Conservation (phyloP, 1,284 basidiomycete species). For the Cystobasidium sp. region DNA sequence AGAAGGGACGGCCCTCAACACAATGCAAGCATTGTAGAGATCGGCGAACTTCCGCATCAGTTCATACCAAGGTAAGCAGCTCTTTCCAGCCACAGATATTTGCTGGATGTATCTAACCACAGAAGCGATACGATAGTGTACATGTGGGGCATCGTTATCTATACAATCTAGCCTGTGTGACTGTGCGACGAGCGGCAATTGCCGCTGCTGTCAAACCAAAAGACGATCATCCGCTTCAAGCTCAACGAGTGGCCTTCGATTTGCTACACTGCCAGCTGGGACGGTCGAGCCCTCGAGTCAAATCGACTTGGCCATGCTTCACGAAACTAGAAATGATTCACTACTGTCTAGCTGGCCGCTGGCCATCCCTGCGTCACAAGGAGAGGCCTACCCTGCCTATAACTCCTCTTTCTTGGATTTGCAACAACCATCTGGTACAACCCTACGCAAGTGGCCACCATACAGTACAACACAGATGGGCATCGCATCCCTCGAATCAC, state of each 20-base stretch:
- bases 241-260: slow-evolving; percentile 13
- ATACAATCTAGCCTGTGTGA: slow-evolving; percentile 16
- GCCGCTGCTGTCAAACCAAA: slow-evolving; percentile 15
- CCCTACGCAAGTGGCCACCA: slow-evolving; percentile 6
- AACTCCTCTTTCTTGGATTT: slow-evolving; percentile 14
- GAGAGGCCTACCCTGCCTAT: slow-evolving; percentile 10
- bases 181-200: slow-evolving; percentile 9
- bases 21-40: slow-evolving; percentile 14
- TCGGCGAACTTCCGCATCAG: slow-evolving; percentile 14
- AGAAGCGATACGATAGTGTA: slow-evolving; percentile 14
- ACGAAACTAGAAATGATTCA: slow-evolving; percentile 8
- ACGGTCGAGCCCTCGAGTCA: slow-evolving; percentile 11
- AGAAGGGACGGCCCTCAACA: slow-evolving; percentile 6
- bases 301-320: slow-evolving; percentile 13
- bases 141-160: slow-evolving; percentile 13
- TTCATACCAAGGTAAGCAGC: slow-evolving; percentile 12
- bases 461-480: slow-evolving; percentile 14
- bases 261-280: slow-evolving; percentile 8
- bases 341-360: slow-evolving; percentile 12
- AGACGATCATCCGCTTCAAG: slow-evolving; percentile 12
- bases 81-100: slow-evolving; percentile 11
- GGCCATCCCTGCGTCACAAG: slow-evolving; percentile 12
- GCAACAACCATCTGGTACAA: slow-evolving; percentile 13
- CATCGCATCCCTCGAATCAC: slow-evolving; percentile 5
- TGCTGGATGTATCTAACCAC: slow-evolving; percentile 8